Evolutionary conservation across 345 rosid species (phyloP), one percentile per base, ranked within the genome.

Genomic region (Rubroshorea leprosula): DNA sequence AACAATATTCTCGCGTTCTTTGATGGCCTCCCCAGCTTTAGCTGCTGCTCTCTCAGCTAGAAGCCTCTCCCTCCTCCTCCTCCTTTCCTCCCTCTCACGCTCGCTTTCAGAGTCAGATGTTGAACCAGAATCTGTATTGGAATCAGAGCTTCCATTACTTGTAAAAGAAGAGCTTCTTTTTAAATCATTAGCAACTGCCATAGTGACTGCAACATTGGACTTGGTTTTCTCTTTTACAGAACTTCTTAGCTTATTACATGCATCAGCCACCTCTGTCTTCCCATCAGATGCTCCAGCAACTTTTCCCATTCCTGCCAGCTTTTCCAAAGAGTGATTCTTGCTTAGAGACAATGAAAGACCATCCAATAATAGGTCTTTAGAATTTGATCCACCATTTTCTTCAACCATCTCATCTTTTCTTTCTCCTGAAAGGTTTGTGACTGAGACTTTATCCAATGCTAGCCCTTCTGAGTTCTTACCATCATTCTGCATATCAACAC

Each of bases 101-200:
- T 81, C 98, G 65, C 82, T 78, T 64, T 83, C 93, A 55, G 93
- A 84, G 72, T 82, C 93, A 64, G 98, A 81, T 35, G 92, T 58
- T 20, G 90, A 84, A 54, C 75, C 85, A 21, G 73, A 73, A 70
- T 73, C 82, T 16, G 77, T 75, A 60, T 75, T 84, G 15, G 86
- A 77, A 61, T 70, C 87, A 58, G 87, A 86, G 35, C 65, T 85
- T 57, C 55, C 78, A 27, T 70, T 66, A 19, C 73, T 80, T 6
- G 63, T 52, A 3, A 58, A 69, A 44, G 64, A 62, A 51, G 72
- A 64, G 43, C 18, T 62, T 67, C 69, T 73, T 64, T 78, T 83
- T 49, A 65, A 31, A 71, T 72, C 73, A 70, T 71, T 78, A 61
- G 80, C 63, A 26, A 72, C 62, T 59, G n/a, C n/a, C n/a, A n/a